Evolutionary conservation across 2,329 filamentous ascomycete species (phyloP).

Genomic region (Fusarium pseudocircinatum): DNA sequence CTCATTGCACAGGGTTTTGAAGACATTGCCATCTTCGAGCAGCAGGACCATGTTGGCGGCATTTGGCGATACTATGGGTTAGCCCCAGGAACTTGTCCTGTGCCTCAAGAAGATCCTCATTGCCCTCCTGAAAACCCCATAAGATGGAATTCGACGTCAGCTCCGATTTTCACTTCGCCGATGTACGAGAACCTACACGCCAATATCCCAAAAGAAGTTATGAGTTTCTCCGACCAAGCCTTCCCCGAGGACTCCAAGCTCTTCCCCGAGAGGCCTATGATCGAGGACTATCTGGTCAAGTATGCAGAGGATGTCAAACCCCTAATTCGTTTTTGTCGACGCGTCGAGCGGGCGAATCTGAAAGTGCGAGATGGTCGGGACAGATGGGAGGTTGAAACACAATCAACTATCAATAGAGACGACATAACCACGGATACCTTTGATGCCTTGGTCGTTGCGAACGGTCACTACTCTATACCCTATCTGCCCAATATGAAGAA

Average conservation of each 20-base stretch:
- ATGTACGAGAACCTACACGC: conserved; percentile 86
- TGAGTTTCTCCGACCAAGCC: conserved; percentile 78
- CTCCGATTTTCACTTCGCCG: conserved; percentile 78
- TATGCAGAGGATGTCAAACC: conserved; percentile 76
- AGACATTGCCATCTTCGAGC: conserved; percentile 82
- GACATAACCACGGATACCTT: conserved; percentile 60
- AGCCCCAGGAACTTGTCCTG: conserved; percentile 56
- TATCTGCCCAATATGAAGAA: conserved; percentile 71
- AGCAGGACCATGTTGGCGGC: conserved; percentile 79
- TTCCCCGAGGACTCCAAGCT: conserved; percentile 73
- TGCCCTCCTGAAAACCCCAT: conserved; percentile 71
- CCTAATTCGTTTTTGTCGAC: conserved; percentile 75
- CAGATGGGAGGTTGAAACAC: conserved; percentile 70
- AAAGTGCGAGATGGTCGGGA: conserved; percentile 47
- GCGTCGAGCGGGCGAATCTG: conserved; percentile 69
- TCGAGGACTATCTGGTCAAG: conserved; percentile 76
- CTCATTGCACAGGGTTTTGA: conserved; percentile 77
- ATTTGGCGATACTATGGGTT: conserved; percentile 82
- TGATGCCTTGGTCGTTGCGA: conserved; percentile 80
- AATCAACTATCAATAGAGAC: conserved; percentile 58
- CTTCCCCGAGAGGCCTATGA: conserved; percentile 77
- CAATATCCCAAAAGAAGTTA: conserved; percentile 84
- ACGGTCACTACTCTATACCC: conserved; percentile 77
- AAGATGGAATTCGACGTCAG: conserved; percentile 50
- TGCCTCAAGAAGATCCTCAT: conserved; percentile 77